Base-by-base conservation (phyloP, 768 basidiomycete species). In the Chalciporus chontae region DNA sequence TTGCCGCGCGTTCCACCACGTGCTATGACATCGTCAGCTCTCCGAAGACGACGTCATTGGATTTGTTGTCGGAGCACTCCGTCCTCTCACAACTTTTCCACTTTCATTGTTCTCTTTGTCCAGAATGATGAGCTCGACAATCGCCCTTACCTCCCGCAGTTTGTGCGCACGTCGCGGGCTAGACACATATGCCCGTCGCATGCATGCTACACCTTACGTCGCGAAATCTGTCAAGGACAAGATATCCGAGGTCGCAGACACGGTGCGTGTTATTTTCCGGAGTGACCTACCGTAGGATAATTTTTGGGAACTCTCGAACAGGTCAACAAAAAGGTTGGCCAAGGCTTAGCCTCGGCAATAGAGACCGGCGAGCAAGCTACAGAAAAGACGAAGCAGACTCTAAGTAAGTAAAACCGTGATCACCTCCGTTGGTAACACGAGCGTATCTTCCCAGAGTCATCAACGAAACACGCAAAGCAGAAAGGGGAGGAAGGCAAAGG, bases 351-450 rank as follows among this genome's bases (percentile, higher is more conserved):
- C 5, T 63, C 64, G 2, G 73, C 68, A 5, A 71, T 76, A 45
- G 76, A 73, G 53, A 70, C 62, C 18, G 75, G 70, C 14, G 72
- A 77, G 56, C 56, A 67, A 50, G 73, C 62, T 3, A 69, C 70
- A 7, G 69, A 70, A 51, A 63, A 60, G 45, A 69, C 69, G 23
- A 74, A 74, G 59, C 56, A 69, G 50, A 65, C 65, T 1, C 40
- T 75, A 5, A 67, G 75, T 69, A 38, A 40, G 53, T 38, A 26
- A 17, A 47, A 23, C 4, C 24, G 21, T 2, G 2, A 17, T 26
- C 7, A 4, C 13, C 11, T 9, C 34, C 49, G 21, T 17, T n/a
- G 13, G 26, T 39, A 19, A 43, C 26, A 26, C 10, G 21, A 40
- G n/a, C 5, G 7, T 24, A 11, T 32, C 6, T n/a, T n/a, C 21